Evolutionary conservation across 2,329 filamentous ascomycete species (phyloP), one percentile per base, ranked within the genome.

Genomic region (Nakataea oryzae): DNA sequence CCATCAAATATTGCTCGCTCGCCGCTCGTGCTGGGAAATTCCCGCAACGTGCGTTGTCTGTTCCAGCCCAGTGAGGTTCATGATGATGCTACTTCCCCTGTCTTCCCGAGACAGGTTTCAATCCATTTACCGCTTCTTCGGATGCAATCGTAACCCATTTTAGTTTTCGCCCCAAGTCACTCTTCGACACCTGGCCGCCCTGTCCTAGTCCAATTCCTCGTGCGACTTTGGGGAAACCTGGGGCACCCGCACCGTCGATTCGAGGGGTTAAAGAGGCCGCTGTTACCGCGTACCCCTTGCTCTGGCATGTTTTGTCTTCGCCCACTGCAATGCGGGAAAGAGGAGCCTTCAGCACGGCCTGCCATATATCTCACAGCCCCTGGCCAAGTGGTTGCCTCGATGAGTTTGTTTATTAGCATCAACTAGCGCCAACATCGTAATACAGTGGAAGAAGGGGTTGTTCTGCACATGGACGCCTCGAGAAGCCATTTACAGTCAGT

Each of bases 401-500:
- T n/a, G 41, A 21, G 7, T 41, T 12, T 8, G 21, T 14, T 12
- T 21, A n/a, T n/a, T n/a, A n/a, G n/a, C n/a, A n/a, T n/a, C 41
- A n/a, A 50, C 17, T n/a, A 9, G 41, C 21, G 21, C 41, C 41
- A 50, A 24, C 41, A n/a, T 50, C 17, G 41, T 50, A 50, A n/a
- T 17, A 50, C 24, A 24, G 24, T 24, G 41, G 41, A 21, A 50
- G 41, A 50, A 50, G 21, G 21, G 41, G 17, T 47, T 47, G 21
- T 21, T 47, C 41, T 21, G 34, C 41, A 50, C n/a, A 50, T 17
- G 41, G 8, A 11, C 41, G 21, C 41, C 41, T 11, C 41, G 17
- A 50, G 41, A 50, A n/a, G 41, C 21, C 41, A 50, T 50, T 50
- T 62, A 57, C 57, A 62, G 30, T 55, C 57, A 62, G 30, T 55